Conservation (phyloP, 1,284 basidiomycete species). For the Anthracocystis setariae region DNA sequence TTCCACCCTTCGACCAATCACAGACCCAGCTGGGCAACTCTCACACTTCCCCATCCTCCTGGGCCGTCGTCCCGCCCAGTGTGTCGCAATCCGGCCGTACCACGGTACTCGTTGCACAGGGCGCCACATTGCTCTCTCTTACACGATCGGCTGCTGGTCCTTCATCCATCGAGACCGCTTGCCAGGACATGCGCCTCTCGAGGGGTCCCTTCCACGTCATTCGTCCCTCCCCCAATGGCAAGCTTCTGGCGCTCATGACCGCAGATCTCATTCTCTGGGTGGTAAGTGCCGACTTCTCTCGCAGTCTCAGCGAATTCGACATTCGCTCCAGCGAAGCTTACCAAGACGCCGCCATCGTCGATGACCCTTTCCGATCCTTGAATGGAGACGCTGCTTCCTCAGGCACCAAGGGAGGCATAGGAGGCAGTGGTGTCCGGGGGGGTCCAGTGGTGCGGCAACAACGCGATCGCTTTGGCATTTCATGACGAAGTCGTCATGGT, state of each 20-base stretch:
- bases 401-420: constrained; percentile 45
- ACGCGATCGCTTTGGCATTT: constrained; percentile 90
- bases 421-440: constrained; percentile 52
- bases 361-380: constrained; percentile 25
- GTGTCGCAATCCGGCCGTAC: constrained; percentile 35
- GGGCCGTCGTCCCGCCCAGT: constrained; percentile 43
- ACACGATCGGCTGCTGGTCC: constrained; percentile 40
- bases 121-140: constrained; percentile 38
- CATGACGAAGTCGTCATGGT: constrained; percentile 82
- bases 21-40: constrained; percentile 1
- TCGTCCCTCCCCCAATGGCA: constrained; percentile 89
- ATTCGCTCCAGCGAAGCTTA: constrained; percentile 51
- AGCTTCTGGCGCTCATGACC: constrained; percentile 86
- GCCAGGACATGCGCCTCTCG: constrained; percentile 73
- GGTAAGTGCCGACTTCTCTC: constrained; percentile 89
- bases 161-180: constrained; percentile 42
- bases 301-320: constrained; percentile 84
- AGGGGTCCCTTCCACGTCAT: constrained; percentile 88
- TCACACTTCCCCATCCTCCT: constrained; percentile 32
- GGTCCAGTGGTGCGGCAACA: constrained; percentile 94
- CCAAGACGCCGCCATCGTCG: constrained; percentile 35
- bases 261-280: constrained; percentile 83
- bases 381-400: neutral
- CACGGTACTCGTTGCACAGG: constrained; percentile 43
- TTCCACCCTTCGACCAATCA: constrained; percentile 24